Evolutionary conservation across 2,329 filamentous ascomycete genomes (phyloP).

Genomic region (Fusarium brevicatenulatum): DNA sequence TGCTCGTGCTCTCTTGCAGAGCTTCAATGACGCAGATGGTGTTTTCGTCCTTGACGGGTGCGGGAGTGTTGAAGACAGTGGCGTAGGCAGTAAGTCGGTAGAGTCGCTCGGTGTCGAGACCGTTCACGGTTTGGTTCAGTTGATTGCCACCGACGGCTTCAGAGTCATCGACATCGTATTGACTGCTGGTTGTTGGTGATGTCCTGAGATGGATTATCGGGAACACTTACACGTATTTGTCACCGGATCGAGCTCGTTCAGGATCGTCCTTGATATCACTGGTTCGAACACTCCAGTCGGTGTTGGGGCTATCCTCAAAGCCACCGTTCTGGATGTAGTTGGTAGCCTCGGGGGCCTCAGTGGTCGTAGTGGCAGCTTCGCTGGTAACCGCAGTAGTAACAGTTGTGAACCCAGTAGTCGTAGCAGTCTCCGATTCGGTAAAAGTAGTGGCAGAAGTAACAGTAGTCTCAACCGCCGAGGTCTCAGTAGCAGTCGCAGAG

Average conservation of each 20-base stretch:
- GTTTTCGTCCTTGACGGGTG: fast-evolving
- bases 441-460: background rate
- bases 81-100: background rate
- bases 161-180: background rate
- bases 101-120: fast-evolving
- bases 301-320: background rate
- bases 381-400: background rate
- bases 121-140: conserved; percentile 4
- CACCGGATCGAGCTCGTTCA: background rate
- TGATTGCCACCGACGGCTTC: background rate
- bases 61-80: background rate
- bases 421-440: background rate
- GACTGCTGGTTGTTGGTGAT: background rate
- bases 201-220: fast-evolving
- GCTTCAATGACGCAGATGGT: background rate
- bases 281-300: background rate
- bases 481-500: background rate
- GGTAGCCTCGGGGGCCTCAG: fast-evolving
- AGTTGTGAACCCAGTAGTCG: background rate
- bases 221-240: background rate
- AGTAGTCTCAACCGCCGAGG: background rate
- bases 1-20: fast-evolving
- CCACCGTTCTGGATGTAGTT: background rate
- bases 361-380: background rate
- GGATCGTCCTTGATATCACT: background rate